Evolutionary conservation across 768 basidiomycete genomes (phyloP).

Genomic region (Boletus speciosus): DNA sequence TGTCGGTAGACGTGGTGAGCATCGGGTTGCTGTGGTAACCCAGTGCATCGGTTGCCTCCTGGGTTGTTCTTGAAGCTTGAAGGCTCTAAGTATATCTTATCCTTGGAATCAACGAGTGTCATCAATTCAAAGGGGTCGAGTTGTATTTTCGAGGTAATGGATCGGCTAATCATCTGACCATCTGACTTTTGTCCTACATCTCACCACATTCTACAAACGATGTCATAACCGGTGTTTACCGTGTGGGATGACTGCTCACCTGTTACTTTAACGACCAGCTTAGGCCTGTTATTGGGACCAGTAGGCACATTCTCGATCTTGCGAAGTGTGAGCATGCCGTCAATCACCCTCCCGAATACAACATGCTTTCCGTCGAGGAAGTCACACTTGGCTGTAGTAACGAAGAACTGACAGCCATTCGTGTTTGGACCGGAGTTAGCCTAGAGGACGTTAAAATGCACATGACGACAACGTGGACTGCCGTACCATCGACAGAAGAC

Average conservation of each 20-base stretch:
- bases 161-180: neutral
- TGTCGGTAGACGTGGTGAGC: neutral
- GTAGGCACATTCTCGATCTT: conserved; percentile 97
- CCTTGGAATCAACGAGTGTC: neutral
- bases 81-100: neutral
- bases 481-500: conserved; percentile 85
- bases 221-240: neutral
- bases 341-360: conserved; percentile 86
- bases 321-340: conserved; percentile 91
- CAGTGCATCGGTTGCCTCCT: neutral
- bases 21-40: neutral
- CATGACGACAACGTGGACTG: neutral
- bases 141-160: neutral
- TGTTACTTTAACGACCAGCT: conserved; percentile 81
- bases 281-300: conserved; percentile 85
- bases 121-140: neutral
- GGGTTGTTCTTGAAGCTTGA: neutral
- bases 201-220: conserved; percentile 50
- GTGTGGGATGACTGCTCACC: conserved; percentile 44
- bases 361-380: conserved; percentile 96
- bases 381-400: conserved; percentile 91
- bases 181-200: conserved; percentile 39
- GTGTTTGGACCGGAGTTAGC: conserved; percentile 94
- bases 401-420: conserved; percentile 98
- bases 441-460: conserved; percentile 36